phyloP scores from a whole-genome alignment of 169 alveolate species.

The Cryptosporidium meleagridis region DNA sequence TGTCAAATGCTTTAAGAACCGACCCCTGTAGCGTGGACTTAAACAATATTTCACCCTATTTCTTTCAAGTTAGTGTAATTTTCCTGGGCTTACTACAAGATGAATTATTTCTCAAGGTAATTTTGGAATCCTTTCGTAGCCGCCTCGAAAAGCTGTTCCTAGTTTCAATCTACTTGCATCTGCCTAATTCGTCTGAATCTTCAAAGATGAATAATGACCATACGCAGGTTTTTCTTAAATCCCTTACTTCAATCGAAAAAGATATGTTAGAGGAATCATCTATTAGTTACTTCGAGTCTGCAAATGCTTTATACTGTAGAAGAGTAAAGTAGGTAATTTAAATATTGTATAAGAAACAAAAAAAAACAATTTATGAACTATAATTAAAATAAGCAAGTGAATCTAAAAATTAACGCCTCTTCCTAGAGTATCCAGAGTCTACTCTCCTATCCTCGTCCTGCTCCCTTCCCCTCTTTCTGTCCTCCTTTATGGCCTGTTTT shows the following conservation, averaged over 20 bases:
- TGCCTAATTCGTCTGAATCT: conserved; percentile 12
- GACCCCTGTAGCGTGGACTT: conserved; percentile 67
- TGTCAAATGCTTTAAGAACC: conserved; percentile 56
- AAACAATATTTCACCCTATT: conserved; percentile 49
- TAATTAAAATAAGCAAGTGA: not conserved
- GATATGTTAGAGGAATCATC: conserved; percentile 59
- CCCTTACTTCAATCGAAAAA: conserved; percentile 51
- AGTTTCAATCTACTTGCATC: conserved; percentile 20
- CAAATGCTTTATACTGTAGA: conserved; percentile 25
- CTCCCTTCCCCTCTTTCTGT: conserved; percentile 68
- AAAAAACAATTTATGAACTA: not conserved
- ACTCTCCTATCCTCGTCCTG: conserved; percentile 45
- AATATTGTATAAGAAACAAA: not conserved
- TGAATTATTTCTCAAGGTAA: conserved; percentile 34
- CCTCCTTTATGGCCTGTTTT: conserved; percentile 78
- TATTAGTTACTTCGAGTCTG: not conserved
- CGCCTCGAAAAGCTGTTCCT: conserved; percentile 57
- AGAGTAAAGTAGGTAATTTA: not conserved
- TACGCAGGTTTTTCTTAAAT: conserved; percentile 37
- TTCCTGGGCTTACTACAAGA: conserved; percentile 21
- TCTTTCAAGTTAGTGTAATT: conserved; percentile 51
- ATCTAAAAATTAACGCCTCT: conserved; percentile 40
- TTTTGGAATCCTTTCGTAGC: conserved; percentile 42
- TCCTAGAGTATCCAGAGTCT: conserved; percentile 18
- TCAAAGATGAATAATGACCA: conserved; percentile 50